A percentile compares a stretch with the other conserved stretches of the same genome.
phyloP scores from a whole-genome alignment of 306 rosid species.

The Ziziphus jujuba region DNA sequence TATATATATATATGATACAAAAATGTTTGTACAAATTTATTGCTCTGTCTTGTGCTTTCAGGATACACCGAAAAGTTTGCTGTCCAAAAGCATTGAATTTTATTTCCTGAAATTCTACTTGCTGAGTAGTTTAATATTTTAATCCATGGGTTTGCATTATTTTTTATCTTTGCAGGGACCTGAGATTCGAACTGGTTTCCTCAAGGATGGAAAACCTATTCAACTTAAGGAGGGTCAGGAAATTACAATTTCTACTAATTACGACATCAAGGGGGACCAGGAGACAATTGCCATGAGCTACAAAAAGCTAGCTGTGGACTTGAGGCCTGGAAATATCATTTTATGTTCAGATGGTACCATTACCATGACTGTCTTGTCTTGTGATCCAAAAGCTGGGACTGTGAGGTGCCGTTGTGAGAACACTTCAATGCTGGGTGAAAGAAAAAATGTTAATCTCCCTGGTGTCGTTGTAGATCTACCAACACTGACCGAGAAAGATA shows the following conservation, averaged over 20 bases:
- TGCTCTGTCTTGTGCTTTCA: not conserved
- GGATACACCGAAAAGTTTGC: not conserved
- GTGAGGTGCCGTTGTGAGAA: constrained; percentile 89
- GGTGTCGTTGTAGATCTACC: constrained; percentile 98
- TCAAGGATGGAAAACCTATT: constrained; percentile 77
- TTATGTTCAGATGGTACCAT: constrained; percentile 93
- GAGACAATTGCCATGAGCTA: constrained; percentile 86
- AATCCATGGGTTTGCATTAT: not conserved
- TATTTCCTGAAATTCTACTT: not conserved
- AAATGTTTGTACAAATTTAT: too few relatives aligned
- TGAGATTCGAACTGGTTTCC: constrained; percentile 93
- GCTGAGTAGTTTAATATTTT: not conserved
- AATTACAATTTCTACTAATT: constrained; percentile 76
- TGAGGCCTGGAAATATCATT: constrained; percentile 81
- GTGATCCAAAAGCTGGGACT: constrained; percentile 59
- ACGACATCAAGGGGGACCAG: constrained; percentile 68
- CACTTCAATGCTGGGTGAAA: constrained; percentile 83
- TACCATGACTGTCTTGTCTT: constrained; percentile 75
- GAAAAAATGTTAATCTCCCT: constrained; percentile 96
- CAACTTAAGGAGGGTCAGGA: constrained; percentile 94
- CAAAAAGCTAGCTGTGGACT: constrained; percentile 74
- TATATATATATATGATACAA: too few relatives aligned
- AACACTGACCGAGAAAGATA: constrained; percentile 88
- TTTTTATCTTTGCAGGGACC: constrained; percentile 65
- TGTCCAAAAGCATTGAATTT: not conserved